A percentile compares a stretch with the other conserved stretches of the same genome.
These are phyloP conservation scores for Orbilia ellipsospora DNA, from an alignment of 2,329 filamentous ascomycete species.

Conservation along the genomic window DNA sequence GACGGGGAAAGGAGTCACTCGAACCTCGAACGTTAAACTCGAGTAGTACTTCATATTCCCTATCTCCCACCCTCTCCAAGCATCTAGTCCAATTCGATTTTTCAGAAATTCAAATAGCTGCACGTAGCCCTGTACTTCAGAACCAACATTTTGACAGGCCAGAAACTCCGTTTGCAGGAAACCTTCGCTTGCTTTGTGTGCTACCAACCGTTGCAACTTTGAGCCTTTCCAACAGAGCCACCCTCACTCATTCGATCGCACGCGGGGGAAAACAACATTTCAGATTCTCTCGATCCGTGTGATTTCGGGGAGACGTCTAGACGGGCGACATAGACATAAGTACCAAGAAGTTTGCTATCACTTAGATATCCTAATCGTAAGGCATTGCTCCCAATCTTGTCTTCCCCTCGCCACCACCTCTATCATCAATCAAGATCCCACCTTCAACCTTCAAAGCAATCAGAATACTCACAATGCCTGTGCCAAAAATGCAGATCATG, in stretches of 20 bases:
- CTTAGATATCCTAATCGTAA: not conserved
- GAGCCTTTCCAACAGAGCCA: too few relatives aligned
- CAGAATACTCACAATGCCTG: conserved; percentile 23
- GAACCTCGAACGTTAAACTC: not conserved
- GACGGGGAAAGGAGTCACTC: not conserved
- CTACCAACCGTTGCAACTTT: conserved; percentile 1
- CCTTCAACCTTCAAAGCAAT: conserved; percentile 3
- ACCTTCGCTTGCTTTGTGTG: too few relatives aligned
- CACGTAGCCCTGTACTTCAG: too few relatives aligned
- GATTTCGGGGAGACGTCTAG: too few relatives aligned
- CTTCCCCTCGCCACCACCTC: not conserved
- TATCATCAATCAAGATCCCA: too few relatives aligned
- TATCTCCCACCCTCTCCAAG: not conserved
- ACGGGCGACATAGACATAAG: too few relatives aligned
- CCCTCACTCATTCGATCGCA: too few relatives aligned
- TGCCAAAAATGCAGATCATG: conserved; percentile 52
- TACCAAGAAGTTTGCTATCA: not conserved
- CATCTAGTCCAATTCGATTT: not conserved
- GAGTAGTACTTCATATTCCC: too few relatives aligned
- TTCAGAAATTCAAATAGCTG: not conserved
- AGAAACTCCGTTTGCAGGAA: too few relatives aligned
- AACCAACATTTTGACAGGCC: too few relatives aligned
- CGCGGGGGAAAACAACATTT: too few relatives aligned
- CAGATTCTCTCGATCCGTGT: too few relatives aligned
- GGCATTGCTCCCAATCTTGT: not conserved